Percentiles rank a stretch among this genome's conserved stretches.
phyloP scores from a whole-genome alignment of 1,284 basidiomycete genomes.

The Porodaedalea pini region DNA sequence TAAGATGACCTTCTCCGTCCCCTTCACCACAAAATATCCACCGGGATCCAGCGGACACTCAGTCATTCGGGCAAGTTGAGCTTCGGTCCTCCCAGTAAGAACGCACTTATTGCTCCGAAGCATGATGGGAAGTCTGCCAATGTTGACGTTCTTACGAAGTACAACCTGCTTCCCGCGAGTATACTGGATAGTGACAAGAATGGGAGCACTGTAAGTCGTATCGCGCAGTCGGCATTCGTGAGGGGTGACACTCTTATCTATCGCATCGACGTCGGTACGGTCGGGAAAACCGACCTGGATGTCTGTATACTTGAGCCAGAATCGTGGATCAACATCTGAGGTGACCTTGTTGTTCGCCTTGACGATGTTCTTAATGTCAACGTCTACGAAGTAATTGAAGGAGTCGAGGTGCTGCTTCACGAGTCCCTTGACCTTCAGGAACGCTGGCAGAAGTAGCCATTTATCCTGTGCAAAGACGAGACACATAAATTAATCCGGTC shows the following conservation, averaged over 20 bases:
- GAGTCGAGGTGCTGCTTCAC: conserved; percentile 99
- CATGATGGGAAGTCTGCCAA: conserved; percentile 97
- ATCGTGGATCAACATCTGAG: conserved; percentile 95
- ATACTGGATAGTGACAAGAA: conserved; percentile 95
- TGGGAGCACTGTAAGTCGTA: conserved; percentile 92
- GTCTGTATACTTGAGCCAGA: conserved; percentile 96
- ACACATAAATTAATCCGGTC: not conserved
- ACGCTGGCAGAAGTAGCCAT: conserved; percentile 94
- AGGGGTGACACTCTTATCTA: conserved; percentile 86
- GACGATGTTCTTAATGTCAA: conserved; percentile 95
- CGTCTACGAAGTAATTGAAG: conserved; percentile 99
- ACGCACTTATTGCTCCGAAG: conserved; percentile 93
- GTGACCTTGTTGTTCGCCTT: conserved; percentile 91
- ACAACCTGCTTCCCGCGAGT: conserved; percentile 91
- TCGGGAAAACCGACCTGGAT: conserved; percentile 91
- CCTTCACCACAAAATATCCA: conserved; percentile 98
- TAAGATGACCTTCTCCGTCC: conserved; percentile 98
- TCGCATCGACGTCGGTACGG: conserved; percentile 78
- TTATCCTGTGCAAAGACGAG: conserved; percentile 69
- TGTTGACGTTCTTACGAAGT: conserved; percentile 78
- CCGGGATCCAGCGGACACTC: conserved; percentile 99
- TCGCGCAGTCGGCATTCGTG: conserved; percentile 98
- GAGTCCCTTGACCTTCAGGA: conserved; percentile 94
- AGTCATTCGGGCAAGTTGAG: conserved; percentile 85
- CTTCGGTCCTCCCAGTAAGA: conserved; percentile 74